phyloP scores from a whole-genome alignment of 306 rosid species.

The Comarum palustre region DNA sequence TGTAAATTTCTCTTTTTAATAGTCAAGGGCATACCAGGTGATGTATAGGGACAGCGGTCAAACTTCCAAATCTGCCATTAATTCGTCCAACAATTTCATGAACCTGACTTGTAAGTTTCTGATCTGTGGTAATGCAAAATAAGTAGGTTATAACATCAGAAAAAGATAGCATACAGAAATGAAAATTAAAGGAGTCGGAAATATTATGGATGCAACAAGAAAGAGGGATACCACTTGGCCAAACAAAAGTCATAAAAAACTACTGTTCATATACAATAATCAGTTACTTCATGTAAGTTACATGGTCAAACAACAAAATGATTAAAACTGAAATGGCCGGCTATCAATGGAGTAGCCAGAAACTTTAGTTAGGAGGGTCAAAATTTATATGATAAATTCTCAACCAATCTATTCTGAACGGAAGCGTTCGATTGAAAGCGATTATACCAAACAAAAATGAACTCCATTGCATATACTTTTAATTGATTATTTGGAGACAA shows the following conservation, averaged over 20 bases:
- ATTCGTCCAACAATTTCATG: slow-evolving; percentile 96
- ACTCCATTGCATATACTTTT: too few species aligned
- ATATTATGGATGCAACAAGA: not conserved
- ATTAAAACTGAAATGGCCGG: not conserved
- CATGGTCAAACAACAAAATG: not conserved
- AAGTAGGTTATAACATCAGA: slow-evolving; percentile 22
- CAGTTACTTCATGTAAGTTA: not conserved
- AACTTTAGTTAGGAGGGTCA: too few species aligned
- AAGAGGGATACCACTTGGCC: not conserved
- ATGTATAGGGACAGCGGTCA: slow-evolving; percentile 84
- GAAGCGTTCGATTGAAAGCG: too few species aligned
- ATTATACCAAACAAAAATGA: too few species aligned
- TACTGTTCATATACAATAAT: not conserved
- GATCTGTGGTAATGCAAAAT: slow-evolving; percentile 60
- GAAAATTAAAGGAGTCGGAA: not conserved
- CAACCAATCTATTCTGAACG: too few species aligned
- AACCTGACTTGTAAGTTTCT: slow-evolving; percentile 90
- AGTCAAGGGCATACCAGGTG: slow-evolving; percentile 50
- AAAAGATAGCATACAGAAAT: not conserved
- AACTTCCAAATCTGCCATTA: slow-evolving; percentile 79
- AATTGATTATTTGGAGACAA: too few species aligned
- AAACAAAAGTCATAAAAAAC: not conserved
- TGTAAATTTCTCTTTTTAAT: not conserved
- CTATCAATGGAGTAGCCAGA: too few species aligned
- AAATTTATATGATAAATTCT: too few species aligned